Base-by-base conservation (phyloP, 2,329 filamentous ascomycete genomes). In the Didymosphaeria variabile region DNA sequence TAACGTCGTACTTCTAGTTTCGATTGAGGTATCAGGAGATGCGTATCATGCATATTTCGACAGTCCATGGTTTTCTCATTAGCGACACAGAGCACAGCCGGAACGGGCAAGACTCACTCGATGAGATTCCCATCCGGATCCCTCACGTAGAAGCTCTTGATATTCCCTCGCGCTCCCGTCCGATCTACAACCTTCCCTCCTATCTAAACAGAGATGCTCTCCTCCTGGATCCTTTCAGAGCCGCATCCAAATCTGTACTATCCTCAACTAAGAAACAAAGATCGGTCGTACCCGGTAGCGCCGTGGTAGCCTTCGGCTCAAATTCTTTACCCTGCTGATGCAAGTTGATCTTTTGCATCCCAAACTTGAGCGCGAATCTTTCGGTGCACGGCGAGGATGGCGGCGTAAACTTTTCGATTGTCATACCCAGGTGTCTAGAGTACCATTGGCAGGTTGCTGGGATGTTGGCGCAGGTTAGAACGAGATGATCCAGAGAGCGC, bases 91-190 rank as follows among this genome's bases (percentile, higher is more conserved):
- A 1, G 2, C 45, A 23, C 42, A 26, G 10, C 8, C 6, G 13
- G 10, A 47, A 10, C 3, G 9, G n/a, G 9, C 13, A 12, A 32
- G 2, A 60, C 62, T 55, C 42, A 66, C 64, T 66, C 64, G 13
- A 66, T 60, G 6, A 66, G 40, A 40, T 66, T 62, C 26, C 64
- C 62, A 46, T 64, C 62, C 23, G 62, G 62, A 26, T 66, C 64
- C 34, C 64, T 60, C n/a, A 59, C 59, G 34, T 64, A 66, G 34
- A 64, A 59, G 21, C 64, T 66, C 19, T 57, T 54, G 5, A 66
- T 31, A 13, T 60, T 56, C 5, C 64, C 61, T 8, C 53, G 19
- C 10, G 64, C 64, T 3, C 64, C 61, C 17, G 58, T 56, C 26
- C 51, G 36, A 13, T 51, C 47, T 15, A 63, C 55, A 17, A 64